Evolutionary conservation across 768 basidiomycete genomes (phyloP), one percentile per base, ranked within the genome.

Genomic region (Cystobasidiopsis lactophilus): DNA sequence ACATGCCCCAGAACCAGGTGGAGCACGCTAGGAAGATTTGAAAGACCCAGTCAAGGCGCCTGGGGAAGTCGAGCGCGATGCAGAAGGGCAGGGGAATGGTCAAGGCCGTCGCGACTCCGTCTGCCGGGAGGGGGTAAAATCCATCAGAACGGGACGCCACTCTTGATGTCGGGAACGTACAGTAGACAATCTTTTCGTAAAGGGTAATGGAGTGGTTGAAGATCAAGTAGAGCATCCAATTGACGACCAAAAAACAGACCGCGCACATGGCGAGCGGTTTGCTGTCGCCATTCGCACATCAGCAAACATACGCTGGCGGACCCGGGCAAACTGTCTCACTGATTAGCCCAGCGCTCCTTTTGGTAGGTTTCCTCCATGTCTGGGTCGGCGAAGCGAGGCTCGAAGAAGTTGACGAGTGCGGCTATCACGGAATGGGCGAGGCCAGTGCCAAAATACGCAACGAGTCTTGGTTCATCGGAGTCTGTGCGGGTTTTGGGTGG

Each of bases 291-390:
- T 55, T 51, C 51, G 52, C 50, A 53, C 37, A 45, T 39, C 44
- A 57, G 27, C 3, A 35, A 7, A 27, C 18, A 45, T 47, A n/a
- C 19, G 30, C 19, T 33, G 50, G 38, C 16, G 2, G 19, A 16
- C 3, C 27, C 4, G 26, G 23, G n/a, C 33, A 49, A 31, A 31
- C 1, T 82, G 55, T n/a, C n/a, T n/a, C n/a, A n/a, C n/a, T 73
- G 73, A 24, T 76, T 69, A 59, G 76, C 80, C 82, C 81, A 83
- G 49, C 70, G 75, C 66, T 85, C 82, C 71, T 77, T 70, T 47
- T 55, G 65, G 63, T 72, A 76, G 23, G 71, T 67, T 49, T 62
- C 62, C 63, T 75, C 75, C 56, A 71, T 68, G 69, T 75, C 60
- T 66, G 73, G 70, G 60, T 81, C 79, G 9, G 9, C 27, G 21